Percentiles rank a stretch among this genome's conserved stretches.
These are phyloP conservation scores for Zalaria obscura DNA, from an alignment of 2,329 filamentous ascomycete genomes.

Conservation along the genomic window DNA sequence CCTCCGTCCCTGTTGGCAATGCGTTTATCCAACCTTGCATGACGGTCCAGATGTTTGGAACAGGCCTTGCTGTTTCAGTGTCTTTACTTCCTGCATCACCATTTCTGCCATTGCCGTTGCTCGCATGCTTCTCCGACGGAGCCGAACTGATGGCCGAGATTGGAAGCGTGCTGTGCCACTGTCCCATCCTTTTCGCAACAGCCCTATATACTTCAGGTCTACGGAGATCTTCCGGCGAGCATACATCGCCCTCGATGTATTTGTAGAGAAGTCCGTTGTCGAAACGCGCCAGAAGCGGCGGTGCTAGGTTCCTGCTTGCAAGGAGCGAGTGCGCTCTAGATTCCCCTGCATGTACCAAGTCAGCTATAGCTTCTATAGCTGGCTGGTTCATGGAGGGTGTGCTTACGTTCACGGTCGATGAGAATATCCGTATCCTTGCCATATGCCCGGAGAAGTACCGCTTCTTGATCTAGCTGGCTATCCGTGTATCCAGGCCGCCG, in stretches of 20 bases:
- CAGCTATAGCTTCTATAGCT: neutral
- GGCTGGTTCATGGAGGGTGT: constrained; percentile 32
- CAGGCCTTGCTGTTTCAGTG: constrained; percentile 46
- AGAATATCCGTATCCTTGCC: constrained; percentile 87
- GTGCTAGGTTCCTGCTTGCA: constrained; percentile 69
- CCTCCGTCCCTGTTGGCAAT: constrained; percentile 58
- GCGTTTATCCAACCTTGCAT: constrained; percentile 93
- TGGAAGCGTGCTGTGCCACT: constrained; percentile 75
- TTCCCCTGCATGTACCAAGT: constrained; percentile 32
- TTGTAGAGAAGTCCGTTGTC: constrained; percentile 92
- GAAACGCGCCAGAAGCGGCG: constrained; percentile 78
- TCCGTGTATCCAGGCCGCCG: constrained; percentile 53
- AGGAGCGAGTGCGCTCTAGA: constrained; percentile 67
- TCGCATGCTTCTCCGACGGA: constrained; percentile 10
- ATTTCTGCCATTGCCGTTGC: constrained; percentile 11
- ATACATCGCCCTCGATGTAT: constrained; percentile 70
- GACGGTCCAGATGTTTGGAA: constrained; percentile 87
- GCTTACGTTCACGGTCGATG: constrained; percentile 75
- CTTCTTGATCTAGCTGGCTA: constrained; percentile 67
- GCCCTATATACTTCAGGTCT: constrained; percentile 64
- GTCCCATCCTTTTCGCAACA: constrained; percentile 68
- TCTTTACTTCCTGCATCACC: constrained; percentile 13
- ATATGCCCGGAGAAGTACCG: constrained; percentile 82
- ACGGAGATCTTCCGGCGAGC: constrained; percentile 66
- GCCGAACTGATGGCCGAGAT: constrained; percentile 34